Base-by-base conservation (phyloP, 148 eudicot genomes). In the Polygonum maritimum region DNA sequence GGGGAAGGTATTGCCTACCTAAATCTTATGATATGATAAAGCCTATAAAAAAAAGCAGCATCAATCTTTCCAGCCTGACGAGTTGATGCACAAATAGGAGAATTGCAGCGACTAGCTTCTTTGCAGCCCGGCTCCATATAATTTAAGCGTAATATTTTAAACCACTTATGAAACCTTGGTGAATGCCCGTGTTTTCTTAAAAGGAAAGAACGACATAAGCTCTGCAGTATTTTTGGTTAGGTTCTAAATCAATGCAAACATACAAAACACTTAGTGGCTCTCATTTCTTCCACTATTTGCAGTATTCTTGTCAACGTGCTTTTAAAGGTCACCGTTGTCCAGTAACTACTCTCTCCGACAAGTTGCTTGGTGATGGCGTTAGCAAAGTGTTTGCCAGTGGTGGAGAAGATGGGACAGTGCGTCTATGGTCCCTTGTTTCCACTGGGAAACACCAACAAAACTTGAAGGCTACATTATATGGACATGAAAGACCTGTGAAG, bases 381-480 rank as follows among this genome's bases (percentile, higher is more conserved):
- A 86, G 82, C 72, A 88, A 86, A 80, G 69, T 88, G 67, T 86
- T 92, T 82, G 94, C 92, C 45, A 92, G 97, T 84, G 97, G 97
- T 75, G 94, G 97, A 57, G 92, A 79, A 74, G 97, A 92, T 85
- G 82, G 86, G 22, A 90, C 91, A 71, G 94, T 92, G 82, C 94
- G 94, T 78, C 86, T 92, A 41, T 92, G 97, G 97, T 90, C 94
- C 36, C 84, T 92, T 21, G 71, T 82, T 79, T 87, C 91, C 7
- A 80, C 80, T 62, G 91, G 94, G 51, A 90, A 87, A 81, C 86
- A 94, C 71, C 89, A 87, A 51, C 89, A 86, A 52, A 89, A 90
- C 69, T 62, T 88, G 58, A 88, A 79, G 80, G 94, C 88, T 79
- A 90, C 94, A 76, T 77, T 92, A 12, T 54, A 84, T 69, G 94